Conservation (phyloP, 2,329 filamentous ascomycete genomes). For the Colletotrichum sp. region DNA sequence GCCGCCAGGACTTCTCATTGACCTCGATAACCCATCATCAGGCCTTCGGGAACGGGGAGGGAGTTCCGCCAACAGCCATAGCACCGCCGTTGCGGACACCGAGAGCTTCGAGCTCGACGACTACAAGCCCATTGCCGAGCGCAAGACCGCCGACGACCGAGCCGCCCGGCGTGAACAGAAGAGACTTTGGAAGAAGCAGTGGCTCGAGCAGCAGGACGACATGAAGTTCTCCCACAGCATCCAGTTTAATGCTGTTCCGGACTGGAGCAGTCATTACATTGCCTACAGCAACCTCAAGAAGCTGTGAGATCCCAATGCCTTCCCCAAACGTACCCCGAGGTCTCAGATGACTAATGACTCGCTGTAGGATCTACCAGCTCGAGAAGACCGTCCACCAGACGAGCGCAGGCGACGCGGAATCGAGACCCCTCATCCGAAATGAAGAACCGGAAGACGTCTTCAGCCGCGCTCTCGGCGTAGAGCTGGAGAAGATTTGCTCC, state of each 20-base stretch:
- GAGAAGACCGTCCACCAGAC: constrained; percentile 81
- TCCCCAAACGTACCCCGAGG: neutral
- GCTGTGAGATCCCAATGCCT: constrained; percentile 64
- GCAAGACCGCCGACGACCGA: constrained; percentile 32
- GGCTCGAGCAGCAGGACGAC: constrained; percentile 77
- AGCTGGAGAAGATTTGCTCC: constrained; percentile 91
- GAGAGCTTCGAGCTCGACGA: constrained; percentile 46
- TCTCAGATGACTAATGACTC: neutral
- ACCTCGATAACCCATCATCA: constrained; percentile 11
- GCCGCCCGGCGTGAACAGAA: constrained; percentile 45
- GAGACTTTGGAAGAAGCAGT: constrained; percentile 67
- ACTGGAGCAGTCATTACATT: constrained; percentile 98
- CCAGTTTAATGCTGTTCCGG: constrained; percentile 99
- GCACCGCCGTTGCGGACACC: neutral
- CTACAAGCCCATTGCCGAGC: constrained; percentile 37
- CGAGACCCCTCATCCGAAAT: constrained; percentile 77
- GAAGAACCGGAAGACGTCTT: constrained; percentile 85
- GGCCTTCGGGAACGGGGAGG: constrained; percentile 23
- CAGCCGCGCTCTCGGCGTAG: constrained; percentile 78
- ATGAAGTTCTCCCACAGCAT: constrained; percentile 99
- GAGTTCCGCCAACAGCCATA: constrained; percentile 13
- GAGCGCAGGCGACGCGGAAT: constrained; percentile 74
- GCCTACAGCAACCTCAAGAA: constrained; percentile 99
- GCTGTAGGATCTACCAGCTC: constrained; percentile 83
- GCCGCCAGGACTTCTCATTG: constrained; percentile 13